Conservation (phyloP, 2,329 filamentous ascomycete genomes). For the Stagonosporopsis rhizophila region DNA sequence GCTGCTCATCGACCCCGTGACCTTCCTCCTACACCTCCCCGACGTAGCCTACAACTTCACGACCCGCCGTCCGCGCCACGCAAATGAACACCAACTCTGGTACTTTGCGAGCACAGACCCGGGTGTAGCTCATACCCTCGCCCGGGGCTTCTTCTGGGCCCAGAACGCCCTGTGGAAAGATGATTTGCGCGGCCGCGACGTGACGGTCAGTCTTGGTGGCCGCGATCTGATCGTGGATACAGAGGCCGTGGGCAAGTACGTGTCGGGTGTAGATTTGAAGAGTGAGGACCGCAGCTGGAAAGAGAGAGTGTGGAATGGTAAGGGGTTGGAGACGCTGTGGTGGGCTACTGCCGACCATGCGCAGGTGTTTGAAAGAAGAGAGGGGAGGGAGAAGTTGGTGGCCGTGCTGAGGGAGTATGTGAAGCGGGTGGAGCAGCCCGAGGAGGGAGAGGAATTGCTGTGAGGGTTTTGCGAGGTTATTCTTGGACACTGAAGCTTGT, state of each 20-base stretch:
- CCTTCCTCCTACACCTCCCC: constrained; percentile 71
- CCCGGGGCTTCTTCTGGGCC: constrained; percentile 74
- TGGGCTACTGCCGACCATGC: constrained; percentile 69
- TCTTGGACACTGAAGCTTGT: background rate
- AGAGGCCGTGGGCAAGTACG: constrained; percentile 63
- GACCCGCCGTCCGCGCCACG: constrained; percentile 44
- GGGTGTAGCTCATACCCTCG: constrained; percentile 69
- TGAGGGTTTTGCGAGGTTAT: background rate
- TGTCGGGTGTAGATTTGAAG: constrained; percentile 52
- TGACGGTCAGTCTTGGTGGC: constrained; percentile 66
- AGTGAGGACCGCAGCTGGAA: constrained; percentile 41
- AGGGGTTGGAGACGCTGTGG: constrained; percentile 65
- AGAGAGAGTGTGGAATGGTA: constrained; percentile 45
- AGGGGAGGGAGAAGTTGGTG: constrained; percentile 33
- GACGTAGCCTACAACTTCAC: constrained; percentile 75
- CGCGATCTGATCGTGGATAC: constrained; percentile 72
- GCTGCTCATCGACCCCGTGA: constrained; percentile 68
- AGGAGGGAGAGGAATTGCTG: constrained; percentile 6
- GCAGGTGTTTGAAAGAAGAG: constrained; percentile 54
- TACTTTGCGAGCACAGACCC: constrained; percentile 74
- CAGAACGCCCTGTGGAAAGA: constrained; percentile 76
- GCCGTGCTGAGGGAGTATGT: constrained; percentile 39
- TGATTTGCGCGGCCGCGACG: constrained; percentile 58
- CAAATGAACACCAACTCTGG: constrained; percentile 75
- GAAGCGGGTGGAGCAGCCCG: constrained; percentile 17